phyloP scores from a whole-genome alignment of 345 rosid species.

The Gossypium anomalum region DNA sequence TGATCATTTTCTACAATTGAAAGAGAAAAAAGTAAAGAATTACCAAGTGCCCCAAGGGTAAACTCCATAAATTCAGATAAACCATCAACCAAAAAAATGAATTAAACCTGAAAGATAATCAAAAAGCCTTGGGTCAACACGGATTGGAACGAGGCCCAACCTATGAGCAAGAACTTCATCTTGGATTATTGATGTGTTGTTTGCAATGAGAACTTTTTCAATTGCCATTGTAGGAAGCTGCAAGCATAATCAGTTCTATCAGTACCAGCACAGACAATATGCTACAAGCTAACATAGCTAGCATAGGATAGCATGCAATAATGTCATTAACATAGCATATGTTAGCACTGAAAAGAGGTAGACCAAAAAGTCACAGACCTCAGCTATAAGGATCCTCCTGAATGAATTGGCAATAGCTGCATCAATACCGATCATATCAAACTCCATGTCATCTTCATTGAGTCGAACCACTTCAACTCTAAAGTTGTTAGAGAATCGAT shows the following conservation, averaged over 20 bases:
- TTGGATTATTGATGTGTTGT: slow-evolving; percentile 78
- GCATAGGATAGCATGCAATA: neutral
- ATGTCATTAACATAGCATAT: neutral
- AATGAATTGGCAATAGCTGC: slow-evolving; percentile 85
- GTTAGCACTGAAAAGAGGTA: neutral
- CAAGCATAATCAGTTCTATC: slow-evolving; percentile 6
- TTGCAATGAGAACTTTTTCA: slow-evolving; percentile 82
- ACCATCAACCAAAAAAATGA: slow-evolving; percentile 4
- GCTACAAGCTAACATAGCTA: neutral
- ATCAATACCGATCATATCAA: slow-evolving; percentile 84
- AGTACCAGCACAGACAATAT: neutral
- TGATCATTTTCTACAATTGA: slow-evolving; percentile 54
- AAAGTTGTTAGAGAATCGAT: slow-evolving; percentile 49
- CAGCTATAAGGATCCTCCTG: slow-evolving; percentile 84
- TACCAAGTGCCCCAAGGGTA: neutral
- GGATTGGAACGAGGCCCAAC: slow-evolving; percentile 85
- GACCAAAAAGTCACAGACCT: slow-evolving; percentile 39
- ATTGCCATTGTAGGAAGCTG: slow-evolving; percentile 97
- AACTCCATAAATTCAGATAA: neutral
- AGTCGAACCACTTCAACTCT: slow-evolving; percentile 49
- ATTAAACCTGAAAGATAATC: slow-evolving; percentile 73
- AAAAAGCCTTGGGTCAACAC: slow-evolving; percentile 78
- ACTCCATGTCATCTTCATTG: slow-evolving; percentile 58
- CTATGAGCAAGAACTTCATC: slow-evolving; percentile 97
- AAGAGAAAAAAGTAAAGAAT: slow-evolving; percentile 5